Conservation (phyloP, 306 rosid species). For the Quercus glauca region DNA sequence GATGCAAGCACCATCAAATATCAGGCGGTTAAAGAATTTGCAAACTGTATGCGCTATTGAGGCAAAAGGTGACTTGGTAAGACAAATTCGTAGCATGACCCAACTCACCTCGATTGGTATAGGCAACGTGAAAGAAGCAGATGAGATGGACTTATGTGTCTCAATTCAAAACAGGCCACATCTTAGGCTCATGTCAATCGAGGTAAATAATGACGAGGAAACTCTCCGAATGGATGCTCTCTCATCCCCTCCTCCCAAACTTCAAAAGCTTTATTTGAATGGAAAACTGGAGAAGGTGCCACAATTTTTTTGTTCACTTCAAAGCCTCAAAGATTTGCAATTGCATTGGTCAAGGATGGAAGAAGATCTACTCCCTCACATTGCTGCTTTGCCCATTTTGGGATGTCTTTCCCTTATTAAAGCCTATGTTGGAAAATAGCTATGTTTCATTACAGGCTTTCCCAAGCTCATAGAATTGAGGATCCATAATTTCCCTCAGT, state of each 20-base stretch:
- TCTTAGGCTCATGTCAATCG: neutral
- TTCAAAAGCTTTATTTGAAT: neutral
- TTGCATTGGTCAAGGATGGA: neutral
- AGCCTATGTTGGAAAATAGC: neutral
- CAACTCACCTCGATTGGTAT: conserved; percentile 6
- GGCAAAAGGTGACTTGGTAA: neutral
- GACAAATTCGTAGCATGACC: conserved; percentile 2
- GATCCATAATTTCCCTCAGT: neutral
- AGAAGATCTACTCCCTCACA: conserved; percentile 4
- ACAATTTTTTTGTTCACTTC: neutral
- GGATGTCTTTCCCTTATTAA: neutral
- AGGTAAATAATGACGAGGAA: neutral
- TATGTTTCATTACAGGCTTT: neutral
- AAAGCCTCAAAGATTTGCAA: neutral
- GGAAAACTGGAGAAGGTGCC: conserved; percentile 3
- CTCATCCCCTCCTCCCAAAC: conserved; percentile 7
- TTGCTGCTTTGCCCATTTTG: neutral
- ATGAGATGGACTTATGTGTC: neutral
- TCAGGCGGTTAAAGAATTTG: neutral
- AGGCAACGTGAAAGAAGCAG: neutral
- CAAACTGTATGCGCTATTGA: neutral
- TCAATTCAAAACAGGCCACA: conserved; percentile 4
- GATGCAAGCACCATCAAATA: neutral
- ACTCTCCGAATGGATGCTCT: neutral
- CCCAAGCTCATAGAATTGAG: neutral